Conservation (phyloP, 1,139 yeast species). For the Martiniozyma asiatica region DNA sequence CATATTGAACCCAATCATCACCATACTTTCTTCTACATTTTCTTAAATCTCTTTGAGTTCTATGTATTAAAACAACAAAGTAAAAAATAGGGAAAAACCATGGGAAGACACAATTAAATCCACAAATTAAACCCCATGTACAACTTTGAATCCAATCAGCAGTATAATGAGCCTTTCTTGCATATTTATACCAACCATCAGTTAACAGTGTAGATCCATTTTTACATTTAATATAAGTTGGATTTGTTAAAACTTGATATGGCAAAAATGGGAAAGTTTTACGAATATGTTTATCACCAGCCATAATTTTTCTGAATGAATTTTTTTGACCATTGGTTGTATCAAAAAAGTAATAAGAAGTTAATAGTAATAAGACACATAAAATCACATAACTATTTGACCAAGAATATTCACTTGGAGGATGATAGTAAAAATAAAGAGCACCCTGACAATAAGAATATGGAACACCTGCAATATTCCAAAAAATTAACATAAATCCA, state of each 20-base stretch:
- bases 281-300: conserved; percentile 66
- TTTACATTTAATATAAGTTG: conserved; percentile 71
- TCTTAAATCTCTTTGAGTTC: conserved; percentile 75
- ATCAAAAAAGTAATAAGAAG: conserved; percentile 86
- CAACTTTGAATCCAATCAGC: conserved; percentile 84
- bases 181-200: conserved; percentile 90
- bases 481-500: conserved; percentile 94
- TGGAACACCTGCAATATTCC: conserved; percentile 99
- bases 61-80: conserved; percentile 74
- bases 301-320: conserved; percentile 75
- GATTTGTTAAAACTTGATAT: conserved; percentile 66
- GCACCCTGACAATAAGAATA: conserved; percentile 95
- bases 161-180: conserved; percentile 90
- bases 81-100: conserved; percentile 94
- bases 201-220: conserved; percentile 76
- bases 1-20: conserved; percentile 81
- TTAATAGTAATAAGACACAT: conserved; percentile 43
- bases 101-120: conserved; percentile 77
- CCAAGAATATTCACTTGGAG: conserved; percentile 74
- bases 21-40: conserved; percentile 86
- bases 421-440: conserved; percentile 66
- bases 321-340: conserved; percentile 94
- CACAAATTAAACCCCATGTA: conserved; percentile 89
- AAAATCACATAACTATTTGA: conserved; percentile 44
- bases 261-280: conserved; percentile 92